Evolutionary conservation across 768 basidiomycete species (phyloP).

Genomic region (Daedaleopsis nitida): DNA sequence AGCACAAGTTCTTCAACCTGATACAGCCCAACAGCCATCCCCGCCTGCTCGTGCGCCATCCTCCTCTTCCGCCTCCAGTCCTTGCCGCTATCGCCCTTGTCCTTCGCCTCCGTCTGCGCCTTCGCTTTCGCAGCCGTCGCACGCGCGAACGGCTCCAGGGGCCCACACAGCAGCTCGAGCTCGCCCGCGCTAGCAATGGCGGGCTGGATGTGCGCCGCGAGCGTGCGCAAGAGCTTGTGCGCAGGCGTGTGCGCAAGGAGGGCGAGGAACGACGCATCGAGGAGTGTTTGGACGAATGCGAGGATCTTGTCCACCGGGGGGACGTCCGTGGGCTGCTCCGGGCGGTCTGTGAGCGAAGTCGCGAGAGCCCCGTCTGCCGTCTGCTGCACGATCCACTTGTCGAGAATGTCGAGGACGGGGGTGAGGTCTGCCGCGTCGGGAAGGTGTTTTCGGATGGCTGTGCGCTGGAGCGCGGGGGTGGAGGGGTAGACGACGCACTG

Average conservation of each 20-base stretch:
- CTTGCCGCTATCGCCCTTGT: constrained; percentile 23
- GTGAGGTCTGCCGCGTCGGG: constrained; percentile 52
- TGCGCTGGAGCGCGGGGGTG: constrained; percentile 43
- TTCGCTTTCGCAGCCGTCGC: constrained; percentile 41
- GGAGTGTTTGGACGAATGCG: constrained; percentile 59
- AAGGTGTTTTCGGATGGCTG: constrained; percentile 53
- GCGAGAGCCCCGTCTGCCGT: constrained; percentile 38
- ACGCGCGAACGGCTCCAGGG: constrained; percentile 62
- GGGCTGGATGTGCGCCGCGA: constrained; percentile 54
- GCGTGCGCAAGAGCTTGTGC: constrained; percentile 50
- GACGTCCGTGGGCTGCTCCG: constrained; percentile 20
- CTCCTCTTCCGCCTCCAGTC: constrained; percentile 46
- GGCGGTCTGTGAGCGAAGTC: constrained; percentile 36
- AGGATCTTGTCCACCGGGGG: constrained; percentile 55
- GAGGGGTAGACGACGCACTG: constrained; percentile 43
- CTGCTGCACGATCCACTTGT: constrained; percentile 48
- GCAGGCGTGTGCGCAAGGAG: constrained; percentile 67
- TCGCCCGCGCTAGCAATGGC: constrained; percentile 54
- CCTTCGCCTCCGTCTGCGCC: constrained; percentile 11
- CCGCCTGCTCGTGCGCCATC: constrained; percentile 52
- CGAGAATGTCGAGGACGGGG: constrained; percentile 47
- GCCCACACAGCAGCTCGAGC: constrained; percentile 58
- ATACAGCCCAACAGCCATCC: constrained; percentile 63
- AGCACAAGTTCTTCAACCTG: constrained; percentile 65
- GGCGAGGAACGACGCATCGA: constrained; percentile 72